These are phyloP conservation scores for Hanseniaspora jakobsenii DNA, from an alignment of 805 yeast species.

Conservation along the genomic window DNA sequence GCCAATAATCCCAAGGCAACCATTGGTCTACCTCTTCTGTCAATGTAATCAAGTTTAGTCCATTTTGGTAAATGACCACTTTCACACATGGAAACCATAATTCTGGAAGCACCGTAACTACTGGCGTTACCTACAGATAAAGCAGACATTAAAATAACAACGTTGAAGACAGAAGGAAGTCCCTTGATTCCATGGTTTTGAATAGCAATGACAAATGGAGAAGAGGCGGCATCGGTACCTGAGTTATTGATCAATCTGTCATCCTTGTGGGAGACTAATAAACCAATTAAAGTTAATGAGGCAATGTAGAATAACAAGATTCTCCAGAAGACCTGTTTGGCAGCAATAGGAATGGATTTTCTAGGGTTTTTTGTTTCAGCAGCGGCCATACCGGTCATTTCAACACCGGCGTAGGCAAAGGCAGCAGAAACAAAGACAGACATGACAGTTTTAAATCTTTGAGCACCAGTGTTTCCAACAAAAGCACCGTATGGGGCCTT, in stretches of 20 bases:
- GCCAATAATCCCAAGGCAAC: slow-evolving; percentile 42
- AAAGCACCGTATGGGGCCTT: slow-evolving; percentile 43
- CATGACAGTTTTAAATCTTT: slow-evolving; percentile 40
- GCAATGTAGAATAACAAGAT: slow-evolving; percentile 38
- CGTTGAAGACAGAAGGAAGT: slow-evolving; percentile 54
- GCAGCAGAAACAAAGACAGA: slow-evolving; percentile 46
- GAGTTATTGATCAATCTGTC: slow-evolving; percentile 36
- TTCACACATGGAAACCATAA: slow-evolving; percentile 49
- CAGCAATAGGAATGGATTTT: slow-evolving; percentile 39
- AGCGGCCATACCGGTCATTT: slow-evolving; percentile 40
- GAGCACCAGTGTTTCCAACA: slow-evolving; percentile 30
- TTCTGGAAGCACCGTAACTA: slow-evolving; percentile 57
- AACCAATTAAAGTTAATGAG: slow-evolving; percentile 35
- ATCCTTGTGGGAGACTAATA: slow-evolving; percentile 37
- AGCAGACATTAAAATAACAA: slow-evolving; percentile 53
- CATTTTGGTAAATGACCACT: slow-evolving; percentile 47
- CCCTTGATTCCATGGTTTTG: slow-evolving; percentile 51
- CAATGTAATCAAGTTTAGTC: slow-evolving; percentile 45
- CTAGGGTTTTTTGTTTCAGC: slow-evolving; percentile 39
- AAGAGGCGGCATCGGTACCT: slow-evolving; percentile 51
- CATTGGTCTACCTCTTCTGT: slow-evolving; percentile 56
- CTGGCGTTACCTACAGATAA: slow-evolving; percentile 63
- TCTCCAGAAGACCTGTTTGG: slow-evolving; percentile 49
- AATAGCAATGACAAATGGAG: slow-evolving; percentile 73
- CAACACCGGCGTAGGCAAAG: slow-evolving; percentile 45